Base-by-base conservation (phyloP, 176 grass and related monocot species). In the Oryza glaberrima region DNA sequence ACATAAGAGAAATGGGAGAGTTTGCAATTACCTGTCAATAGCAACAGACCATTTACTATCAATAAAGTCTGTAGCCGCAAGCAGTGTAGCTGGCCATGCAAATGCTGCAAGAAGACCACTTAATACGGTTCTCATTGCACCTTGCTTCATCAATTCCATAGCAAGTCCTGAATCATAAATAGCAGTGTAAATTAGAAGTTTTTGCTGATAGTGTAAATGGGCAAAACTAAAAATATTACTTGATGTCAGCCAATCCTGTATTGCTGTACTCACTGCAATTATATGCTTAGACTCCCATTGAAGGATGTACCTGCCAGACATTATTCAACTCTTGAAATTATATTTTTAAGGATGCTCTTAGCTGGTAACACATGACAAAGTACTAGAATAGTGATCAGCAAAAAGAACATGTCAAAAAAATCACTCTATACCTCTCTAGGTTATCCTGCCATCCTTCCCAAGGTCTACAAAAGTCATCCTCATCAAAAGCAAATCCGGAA, bases 171-270 rank as follows among this genome's bases (percentile, higher is more conserved):
- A 25, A 28, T 34, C 15, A 54, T 20, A 77, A 19, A 20, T 46
- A 63, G 38, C 19, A 78, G 69, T 46, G 70, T 79, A 71, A 75
- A 83, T 20, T 20, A 75, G 54, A 74, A 65, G 40, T 38, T 61
- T 72, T 34, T 7, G 16, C n/a, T 69, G 48, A 48, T 15, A 65
- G 10, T 51, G 23, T 26, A 36, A 69, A 14, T 40, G 67, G 14
- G 70, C 52, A 82, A 56, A 84, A 82, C 22, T 28, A 25, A n/a
- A 65, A 86, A 43, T 68, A 90, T 91, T 95, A 92, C 96, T 95
- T 92, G 93, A 95, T 88, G 96, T 95, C 61, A 98, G 84, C 96
- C 96, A 98, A 80, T 98, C 96, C 88, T 95, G 96, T 86, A 95
- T 95, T 71, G 96, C 93, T 47, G 93, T 95, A 80, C 96, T 95